Evolutionary conservation across 2,329 filamentous ascomycete genomes (phyloP), one percentile per base, ranked within the genome.

Genomic region (Penicillium sp.): DNA sequence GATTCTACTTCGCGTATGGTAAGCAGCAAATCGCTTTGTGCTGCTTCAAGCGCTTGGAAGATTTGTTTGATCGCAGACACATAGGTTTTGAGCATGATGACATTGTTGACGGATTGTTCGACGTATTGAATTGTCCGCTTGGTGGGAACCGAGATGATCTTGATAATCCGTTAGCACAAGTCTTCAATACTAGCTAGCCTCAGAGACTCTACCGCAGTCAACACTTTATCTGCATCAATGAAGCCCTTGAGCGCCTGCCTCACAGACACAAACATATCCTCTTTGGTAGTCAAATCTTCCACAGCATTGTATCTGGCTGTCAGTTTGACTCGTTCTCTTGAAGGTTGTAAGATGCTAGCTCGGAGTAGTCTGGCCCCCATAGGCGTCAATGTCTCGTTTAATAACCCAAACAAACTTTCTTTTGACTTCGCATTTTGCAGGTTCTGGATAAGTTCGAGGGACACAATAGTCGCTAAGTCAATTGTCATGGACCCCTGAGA

Each of bases 401-500:
- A 75, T 0, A 97, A 73, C 0, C 92, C 92, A 60, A 92, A 93
- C 0, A 99, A 77, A 61, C 88, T 93, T 37, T 93, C 85, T 60
- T 86, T 90, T 0, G 91, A 96, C 62, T 88, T 91, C 0, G 85
- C 68, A 62, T 88, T 86, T 12, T 89, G 86, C 0, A 92, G 69
- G 62, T 97, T 99, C 66, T 96, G 91, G 26, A 97, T 88, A 6
- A 99, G 81, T 70, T 99, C 94, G 3, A 99, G 79, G 0, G 91
- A 91, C 36, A 87, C 83, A 28, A 97, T 90, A 0, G 92, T 96
- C 0, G 90, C 88, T 2, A 94, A 81, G 66, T 97, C 93, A 64
- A 97, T 95, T 84, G 96, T 90, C 92, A 97, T 96, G 0, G 91
- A 90, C 25, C 93, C 89, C 68, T 96, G 90, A 0, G 91, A 91